These are phyloP conservation scores for Phellinidium pouzarii DNA, from an alignment of 1,284 basidiomycete genomes.

Conservation along the genomic window DNA sequence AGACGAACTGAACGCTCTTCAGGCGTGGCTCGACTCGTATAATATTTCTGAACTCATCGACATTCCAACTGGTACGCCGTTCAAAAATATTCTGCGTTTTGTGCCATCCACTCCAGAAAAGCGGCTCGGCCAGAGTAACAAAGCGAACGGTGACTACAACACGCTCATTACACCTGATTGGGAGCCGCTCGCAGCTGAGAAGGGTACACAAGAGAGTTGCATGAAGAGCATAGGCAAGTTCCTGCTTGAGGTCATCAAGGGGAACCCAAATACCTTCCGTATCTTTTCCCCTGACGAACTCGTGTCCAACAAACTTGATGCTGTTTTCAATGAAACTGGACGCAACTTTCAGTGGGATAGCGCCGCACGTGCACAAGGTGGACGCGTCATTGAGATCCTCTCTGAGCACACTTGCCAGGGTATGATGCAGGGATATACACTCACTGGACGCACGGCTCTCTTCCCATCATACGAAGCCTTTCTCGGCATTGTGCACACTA, in stretches of 20 bases:
- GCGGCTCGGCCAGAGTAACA: slow-evolving; percentile 59
- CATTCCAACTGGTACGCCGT: slow-evolving; percentile 39
- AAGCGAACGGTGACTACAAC: slow-evolving; percentile 57
- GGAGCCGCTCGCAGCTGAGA: slow-evolving; percentile 45
- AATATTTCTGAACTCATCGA: slow-evolving; percentile 57
- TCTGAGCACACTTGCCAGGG: slow-evolving; percentile 87
- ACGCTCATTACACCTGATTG: slow-evolving; percentile 64
- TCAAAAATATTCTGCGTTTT: slow-evolving; percentile 45
- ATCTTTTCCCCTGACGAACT: slow-evolving; percentile 92
- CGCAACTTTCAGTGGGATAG: slow-evolving; percentile 83
- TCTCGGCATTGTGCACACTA: slow-evolving; percentile 71
- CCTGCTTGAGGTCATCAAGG: slow-evolving; percentile 49
- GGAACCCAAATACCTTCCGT: slow-evolving; percentile 70
- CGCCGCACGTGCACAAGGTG: slow-evolving; percentile 54
- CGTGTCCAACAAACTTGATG: slow-evolving; percentile 85
- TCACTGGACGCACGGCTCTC: slow-evolving; percentile 74
- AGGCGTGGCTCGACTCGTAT: slow-evolving; percentile 68
- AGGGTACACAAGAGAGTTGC: slow-evolving; percentile 58
- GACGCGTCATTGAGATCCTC: slow-evolving; percentile 81
- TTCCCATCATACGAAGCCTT: slow-evolving; percentile 90
- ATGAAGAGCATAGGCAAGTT: slow-evolving; percentile 71
- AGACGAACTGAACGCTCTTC: slow-evolving; percentile 57
- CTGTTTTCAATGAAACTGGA: slow-evolving; percentile 54
- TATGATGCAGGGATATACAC: slow-evolving; percentile 81
- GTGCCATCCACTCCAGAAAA: slow-evolving; percentile 48